phyloP scores from a whole-genome alignment of 176 grass and related monocot species.

The Alopecurus myosuroides region DNA sequence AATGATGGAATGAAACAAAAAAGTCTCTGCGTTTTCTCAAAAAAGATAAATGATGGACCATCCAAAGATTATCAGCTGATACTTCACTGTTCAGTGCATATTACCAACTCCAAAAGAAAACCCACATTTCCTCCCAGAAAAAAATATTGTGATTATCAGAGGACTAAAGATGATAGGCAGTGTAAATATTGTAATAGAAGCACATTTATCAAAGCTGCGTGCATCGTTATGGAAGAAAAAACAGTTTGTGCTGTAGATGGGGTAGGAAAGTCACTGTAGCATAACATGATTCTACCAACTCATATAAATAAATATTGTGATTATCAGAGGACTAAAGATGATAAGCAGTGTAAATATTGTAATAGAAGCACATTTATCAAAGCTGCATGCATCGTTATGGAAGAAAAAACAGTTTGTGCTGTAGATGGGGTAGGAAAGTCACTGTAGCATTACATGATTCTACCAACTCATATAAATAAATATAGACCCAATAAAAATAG shows the following conservation, averaged over 20 bases:
- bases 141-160: not conserved
- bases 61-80: not conserved
- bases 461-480: not conserved
- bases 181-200: conserved; percentile 14
- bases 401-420: not conserved
- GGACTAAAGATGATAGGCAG: not conserved
- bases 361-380: conserved; percentile 6
- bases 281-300: not conserved
- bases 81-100: not conserved
- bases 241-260: not conserved
- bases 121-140: not conserved
- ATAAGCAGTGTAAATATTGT: not conserved
- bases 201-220: not conserved
- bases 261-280: not conserved
- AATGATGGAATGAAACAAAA: too few relatives aligned
- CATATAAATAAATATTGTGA: not conserved
- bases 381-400: not conserved
- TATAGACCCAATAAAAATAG: not conserved
- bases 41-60: not conserved
- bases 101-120: conserved; percentile 8
- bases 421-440: not conserved
- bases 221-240: not conserved
- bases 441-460: not conserved
- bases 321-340: not conserved
- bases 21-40: too few relatives aligned